Evolutionary conservation across 306 rosid genomes (phyloP).

Genomic region (Lablab purpureus): DNA sequence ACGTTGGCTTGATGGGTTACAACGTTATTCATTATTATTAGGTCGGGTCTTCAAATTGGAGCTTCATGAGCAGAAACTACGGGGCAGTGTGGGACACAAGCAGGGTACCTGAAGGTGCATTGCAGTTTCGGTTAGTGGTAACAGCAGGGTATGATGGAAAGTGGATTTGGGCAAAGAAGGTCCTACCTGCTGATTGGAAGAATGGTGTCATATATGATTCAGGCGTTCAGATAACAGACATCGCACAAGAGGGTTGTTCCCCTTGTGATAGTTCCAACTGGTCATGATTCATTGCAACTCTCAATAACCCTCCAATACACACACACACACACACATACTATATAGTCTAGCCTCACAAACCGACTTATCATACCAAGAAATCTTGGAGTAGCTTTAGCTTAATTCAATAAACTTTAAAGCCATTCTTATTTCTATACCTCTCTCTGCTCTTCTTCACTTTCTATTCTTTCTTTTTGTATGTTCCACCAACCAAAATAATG

Average conservation of each 20-base stretch:
- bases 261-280: slow-evolving; percentile 60
- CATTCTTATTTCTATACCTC: slow-evolving; percentile 18
- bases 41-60: slow-evolving; percentile 80
- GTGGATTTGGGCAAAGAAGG: slow-evolving; percentile 76
- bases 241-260: slow-evolving; percentile 80
- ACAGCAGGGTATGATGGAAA: slow-evolving; percentile 80
- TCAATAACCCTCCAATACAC: slow-evolving; percentile 18
- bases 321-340: not conserved
- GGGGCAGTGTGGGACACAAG: slow-evolving; percentile 92
- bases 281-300: slow-evolving; percentile 33
- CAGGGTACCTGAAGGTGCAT: slow-evolving; percentile 70
- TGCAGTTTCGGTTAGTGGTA: slow-evolving; percentile 74
- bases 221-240: slow-evolving; percentile 71
- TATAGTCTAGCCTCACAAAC: not conserved
- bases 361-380: not conserved
- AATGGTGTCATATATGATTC: slow-evolving; percentile 62
- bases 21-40: not conserved
- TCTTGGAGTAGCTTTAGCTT: not conserved
- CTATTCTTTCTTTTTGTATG: not conserved
- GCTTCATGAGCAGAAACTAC: slow-evolving; percentile 60
- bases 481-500: not conserved
- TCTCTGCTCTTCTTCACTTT: not conserved
- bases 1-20: not conserved
- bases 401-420: not conserved
- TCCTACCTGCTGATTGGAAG: slow-evolving; percentile 80